Base-by-base conservation (phyloP, 2,329 filamentous ascomycete species). In the Trichophyton benhamiae region DNA sequence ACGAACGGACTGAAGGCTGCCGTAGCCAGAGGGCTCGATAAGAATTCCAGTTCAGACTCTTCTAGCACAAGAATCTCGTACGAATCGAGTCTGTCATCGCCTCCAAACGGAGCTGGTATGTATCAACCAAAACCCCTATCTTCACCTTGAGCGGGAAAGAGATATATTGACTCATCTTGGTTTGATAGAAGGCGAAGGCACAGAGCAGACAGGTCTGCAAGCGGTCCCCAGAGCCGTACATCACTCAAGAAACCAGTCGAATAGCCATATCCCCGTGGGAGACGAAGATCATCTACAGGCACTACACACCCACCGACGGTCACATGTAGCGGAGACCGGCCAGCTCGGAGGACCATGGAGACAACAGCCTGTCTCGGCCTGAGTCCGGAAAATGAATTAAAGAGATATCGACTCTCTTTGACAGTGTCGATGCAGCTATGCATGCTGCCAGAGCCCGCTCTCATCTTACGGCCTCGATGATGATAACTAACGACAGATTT, bases 301-400 rank as follows among this genome's bases (percentile, higher is more conserved):
- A 5, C 57, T 64, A 6, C 48, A 58, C 33, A 63, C 33, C 27
- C 63, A 61, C 55, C 59, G 63, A 36, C 61, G 15, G 46, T 60
- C 36, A 38, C 59, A 62, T 46, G 53, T 61, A 27, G 61, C 63
- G 20, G 63, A 64, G 33, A 64, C 61, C 2, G 63, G 63, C 20
- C 63, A 64, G 52, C 55, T 63, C 3, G 61, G 61, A 15, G 57
- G 36, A 59, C 20, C 11, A 20, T 61, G 62, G 38, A 53, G 52
- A 25, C 36, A 58, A 15, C 41, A 46, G 17, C 4, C 36, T 3
- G 57, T n/a, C 2, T 20, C 11, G 1, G n/a, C 13, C n/a, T 15
- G 20, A 41, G 20, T 3, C 20, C 6, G 15, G 41, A 22, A 60
- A 13, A 60, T 9, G 15, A 38, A 60, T 20, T 7, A 15, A 60